Conservation (phyloP, 371 early-diverging fungal genomes). For the Syncephalastrum sp. region DNA sequence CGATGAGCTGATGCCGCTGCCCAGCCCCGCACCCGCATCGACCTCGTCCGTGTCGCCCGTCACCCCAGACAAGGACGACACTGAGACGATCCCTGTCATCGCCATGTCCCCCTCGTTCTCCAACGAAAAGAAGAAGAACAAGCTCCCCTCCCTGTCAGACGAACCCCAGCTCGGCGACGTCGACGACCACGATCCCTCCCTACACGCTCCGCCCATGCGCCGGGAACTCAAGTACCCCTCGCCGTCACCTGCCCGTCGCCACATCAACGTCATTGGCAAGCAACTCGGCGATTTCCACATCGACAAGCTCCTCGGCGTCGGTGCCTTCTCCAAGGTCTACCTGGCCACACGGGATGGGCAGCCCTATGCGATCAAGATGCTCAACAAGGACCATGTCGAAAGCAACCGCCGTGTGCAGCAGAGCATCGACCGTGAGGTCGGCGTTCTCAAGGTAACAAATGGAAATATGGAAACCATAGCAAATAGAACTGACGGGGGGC, state of each 20-base stretch:
- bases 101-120: constrained; percentile 28
- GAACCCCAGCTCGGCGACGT: constrained; percentile 38
- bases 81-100: constrained; percentile 29
- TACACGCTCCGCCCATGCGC: constrained; percentile 9
- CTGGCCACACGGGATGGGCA: constrained; percentile 21
- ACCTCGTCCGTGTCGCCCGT: constrained; percentile 16
- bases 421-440: constrained; percentile 48
- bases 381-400: constrained; percentile 35
- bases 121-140: constrained; percentile 20
- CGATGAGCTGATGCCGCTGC: constrained; percentile 33
- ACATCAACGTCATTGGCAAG: constrained; percentile 32
- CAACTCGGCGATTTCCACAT: constrained; percentile 35
- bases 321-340: constrained; percentile 51
- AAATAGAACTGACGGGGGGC: too few species aligned
- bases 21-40: constrained; percentile 29
- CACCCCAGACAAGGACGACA: constrained; percentile 14
- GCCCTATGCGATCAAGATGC: constrained; percentile 40
- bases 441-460: constrained; percentile 37
- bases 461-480: too few species aligned
- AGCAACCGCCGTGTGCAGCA: constrained; percentile 42
- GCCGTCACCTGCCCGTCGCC: constrained; percentile 14
- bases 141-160: constrained; percentile 32
- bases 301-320: constrained; percentile 33
- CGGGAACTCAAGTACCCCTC: constrained; percentile 18
- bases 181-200: constrained; percentile 17